phyloP scores from a whole-genome alignment of 2,329 filamentous ascomycete genomes.

The Venturiaceae sp. region DNA sequence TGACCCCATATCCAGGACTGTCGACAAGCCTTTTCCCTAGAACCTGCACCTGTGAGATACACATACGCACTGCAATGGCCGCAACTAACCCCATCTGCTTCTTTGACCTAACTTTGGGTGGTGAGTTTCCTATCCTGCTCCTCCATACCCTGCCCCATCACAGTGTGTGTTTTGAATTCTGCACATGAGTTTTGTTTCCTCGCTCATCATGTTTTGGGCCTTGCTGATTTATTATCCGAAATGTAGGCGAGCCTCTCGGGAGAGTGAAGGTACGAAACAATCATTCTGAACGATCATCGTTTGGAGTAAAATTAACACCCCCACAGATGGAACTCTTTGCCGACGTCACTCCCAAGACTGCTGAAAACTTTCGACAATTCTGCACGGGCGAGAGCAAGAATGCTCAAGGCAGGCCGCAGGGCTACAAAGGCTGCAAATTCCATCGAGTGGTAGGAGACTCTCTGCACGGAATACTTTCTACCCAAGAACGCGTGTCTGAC shows the following conservation, averaged over 20 bases:
- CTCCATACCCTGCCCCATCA: not conserved
- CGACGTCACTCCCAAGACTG: slow-evolving; percentile 73
- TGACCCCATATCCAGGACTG: no score
- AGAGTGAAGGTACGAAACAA: slow-evolving; percentile 51
- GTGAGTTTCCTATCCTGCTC: slow-evolving; percentile 34
- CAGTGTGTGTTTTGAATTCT: not conserved
- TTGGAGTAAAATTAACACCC: not conserved
- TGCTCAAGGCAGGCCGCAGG: slow-evolving; percentile 65
- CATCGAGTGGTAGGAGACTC: slow-evolving; percentile 76
- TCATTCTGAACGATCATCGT: not conserved
- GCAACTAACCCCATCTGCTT: slow-evolving; percentile 47
- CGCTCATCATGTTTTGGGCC: not conserved
- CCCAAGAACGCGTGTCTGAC: not conserved
- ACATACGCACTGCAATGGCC: slow-evolving; percentile 1
- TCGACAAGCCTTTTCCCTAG: not conserved
- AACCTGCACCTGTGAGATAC: not conserved
- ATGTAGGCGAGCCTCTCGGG: slow-evolving; percentile 69
- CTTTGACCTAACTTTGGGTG: slow-evolving; percentile 72
- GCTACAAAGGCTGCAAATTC: slow-evolving; percentile 92
- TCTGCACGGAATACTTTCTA: not conserved
- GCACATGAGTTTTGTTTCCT: not conserved
- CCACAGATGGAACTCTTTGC: slow-evolving; percentile 70
- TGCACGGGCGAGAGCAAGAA: slow-evolving; percentile 90
- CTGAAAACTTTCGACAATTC: slow-evolving; percentile 95
- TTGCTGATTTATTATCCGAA: not conserved